Base-by-base conservation (phyloP, 2,329 filamentous ascomycete genomes). In the Corynespora cassiicola region DNA sequence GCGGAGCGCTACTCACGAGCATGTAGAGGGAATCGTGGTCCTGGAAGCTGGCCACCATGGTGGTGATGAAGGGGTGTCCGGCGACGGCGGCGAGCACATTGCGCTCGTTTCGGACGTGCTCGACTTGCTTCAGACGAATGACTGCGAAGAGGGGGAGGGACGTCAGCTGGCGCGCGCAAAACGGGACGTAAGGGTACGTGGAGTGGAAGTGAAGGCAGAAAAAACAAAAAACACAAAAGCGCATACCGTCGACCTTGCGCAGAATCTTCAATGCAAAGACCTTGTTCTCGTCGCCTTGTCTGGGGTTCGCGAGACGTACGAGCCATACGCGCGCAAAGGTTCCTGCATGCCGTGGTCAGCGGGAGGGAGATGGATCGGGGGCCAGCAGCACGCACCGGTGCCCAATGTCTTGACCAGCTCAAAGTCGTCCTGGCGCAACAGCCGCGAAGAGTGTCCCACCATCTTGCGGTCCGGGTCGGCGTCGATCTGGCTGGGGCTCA, bases 211-310 rank as follows among this genome's bases (percentile, higher is more conserved):
- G n/a, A n/a, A n/a, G n/a, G n/a, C n/a, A n/a, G n/a, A n/a, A n/a
- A n/a, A n/a, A n/a, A n/a, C n/a, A n/a, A n/a, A n/a, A n/a, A n/a
- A n/a, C n/a, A n/a, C n/a, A n/a, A n/a, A n/a, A n/a, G n/a, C 26
- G 50, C 67, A 38, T 65, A 75, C 73, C 72, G 58, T 80, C 77
- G 30, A 73, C 70, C 58, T 80, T 80, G 52, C 87, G 82, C 50
- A 92, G 70, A 39, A 90, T 89, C 76, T 92, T 92, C 58, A 92
- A 77, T 29, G 87, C 87, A 68, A 85, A 91, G n/a, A 91, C 86
- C 54, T 83, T 80, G 60, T 78, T 75, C 46, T 75, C 73, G 55
- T 85, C 81, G 23, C 72, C 73, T 15, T 78, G 65, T 30, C 65
- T 61, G 12, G 67, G 59, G 50, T 77, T 76, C 26, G 80, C 77